A percentile compares a stretch with the other conserved stretches of the same genome.
These are phyloP conservation scores for Botrytis pseudocinerea DNA, from an alignment of 2,329 filamentous ascomycete species.

Conservation along the genomic window DNA sequence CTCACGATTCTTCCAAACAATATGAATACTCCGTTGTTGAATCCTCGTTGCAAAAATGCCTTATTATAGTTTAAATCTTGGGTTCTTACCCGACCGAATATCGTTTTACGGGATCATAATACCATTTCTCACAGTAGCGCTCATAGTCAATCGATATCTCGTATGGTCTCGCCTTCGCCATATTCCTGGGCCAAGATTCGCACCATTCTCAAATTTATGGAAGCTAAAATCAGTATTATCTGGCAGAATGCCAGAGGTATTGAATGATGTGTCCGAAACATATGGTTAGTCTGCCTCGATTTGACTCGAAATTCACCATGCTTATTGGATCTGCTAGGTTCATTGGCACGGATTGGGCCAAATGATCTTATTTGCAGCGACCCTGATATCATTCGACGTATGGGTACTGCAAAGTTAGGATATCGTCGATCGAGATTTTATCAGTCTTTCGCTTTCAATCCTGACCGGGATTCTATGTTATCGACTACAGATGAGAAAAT, in stretches of 20 bases:
- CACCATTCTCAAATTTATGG: background rate
- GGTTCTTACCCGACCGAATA: too few relatives aligned
- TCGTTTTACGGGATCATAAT: background rate
- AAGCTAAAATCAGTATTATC: background rate
- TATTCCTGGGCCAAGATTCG: background rate
- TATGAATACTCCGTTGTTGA: background rate
- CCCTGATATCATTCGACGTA: constrained; percentile 31
- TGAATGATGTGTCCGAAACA: constrained; percentile 7
- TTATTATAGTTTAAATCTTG: background rate
- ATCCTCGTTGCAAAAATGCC: background rate
- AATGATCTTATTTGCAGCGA: constrained; percentile 30
- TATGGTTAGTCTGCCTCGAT: background rate
- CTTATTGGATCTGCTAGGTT: constrained; percentile 14
- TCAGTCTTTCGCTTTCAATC: constrained; percentile 52
- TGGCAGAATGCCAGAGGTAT: background rate
- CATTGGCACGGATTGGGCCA: constrained; percentile 31
- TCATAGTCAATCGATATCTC: background rate
- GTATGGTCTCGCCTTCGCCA: constrained; percentile 6
- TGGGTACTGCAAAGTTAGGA: constrained; percentile 30
- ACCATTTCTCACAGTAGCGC: background rate
- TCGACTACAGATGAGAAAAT: constrained; percentile 48
- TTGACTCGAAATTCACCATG: background rate
- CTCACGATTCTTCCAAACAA: background rate
- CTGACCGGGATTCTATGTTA: constrained; percentile 55
- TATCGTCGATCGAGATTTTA: constrained; percentile 39